A percentile compares a stretch with the other conserved stretches of the same genome.
phyloP scores from a whole-genome alignment of 106 monocot species.

The Ottelia alismoides region DNA sequence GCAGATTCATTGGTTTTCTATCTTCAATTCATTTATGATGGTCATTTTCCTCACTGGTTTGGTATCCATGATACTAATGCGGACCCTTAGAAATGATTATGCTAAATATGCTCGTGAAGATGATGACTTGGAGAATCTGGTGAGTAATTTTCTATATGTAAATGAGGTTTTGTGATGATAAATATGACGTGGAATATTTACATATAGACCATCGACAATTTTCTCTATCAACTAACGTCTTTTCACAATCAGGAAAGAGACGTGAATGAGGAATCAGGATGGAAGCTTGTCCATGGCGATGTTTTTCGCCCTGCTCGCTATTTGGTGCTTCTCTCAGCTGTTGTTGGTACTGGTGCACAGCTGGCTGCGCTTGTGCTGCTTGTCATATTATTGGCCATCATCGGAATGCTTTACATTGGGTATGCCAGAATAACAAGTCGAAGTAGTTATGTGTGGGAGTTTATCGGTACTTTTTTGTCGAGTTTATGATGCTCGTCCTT shows the following conservation, averaged over 20 bases:
- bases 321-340: slow-evolving; percentile 75
- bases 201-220: no score
- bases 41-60: slow-evolving; percentile 96
- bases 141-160: no score
- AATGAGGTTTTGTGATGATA: no score
- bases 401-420: slow-evolving; percentile 93
- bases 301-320: slow-evolving; percentile 73
- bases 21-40: slow-evolving; percentile 99
- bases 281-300: slow-evolving; percentile 98
- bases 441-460: slow-evolving; percentile 8
- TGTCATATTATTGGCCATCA: slow-evolving; percentile 75
- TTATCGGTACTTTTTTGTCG: not conserved
- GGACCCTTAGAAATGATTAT: slow-evolving; percentile 94
- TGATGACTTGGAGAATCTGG: slow-evolving; percentile 92
- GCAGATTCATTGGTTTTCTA: slow-evolving; percentile 99
- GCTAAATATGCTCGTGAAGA: slow-evolving; percentile 97
- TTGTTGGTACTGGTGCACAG: slow-evolving; percentile 93
- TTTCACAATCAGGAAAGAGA: slow-evolving; percentile 67
- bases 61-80: slow-evolving; percentile 97
- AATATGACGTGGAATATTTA: no score
- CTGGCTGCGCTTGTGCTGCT: slow-evolving; percentile 80
- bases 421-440: no score
- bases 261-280: slow-evolving; percentile 94
- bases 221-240: not conserved
- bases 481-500: not conserved